Conservation (phyloP, 2,329 filamentous ascomycete species). For the Nannizzia gypsea region DNA sequence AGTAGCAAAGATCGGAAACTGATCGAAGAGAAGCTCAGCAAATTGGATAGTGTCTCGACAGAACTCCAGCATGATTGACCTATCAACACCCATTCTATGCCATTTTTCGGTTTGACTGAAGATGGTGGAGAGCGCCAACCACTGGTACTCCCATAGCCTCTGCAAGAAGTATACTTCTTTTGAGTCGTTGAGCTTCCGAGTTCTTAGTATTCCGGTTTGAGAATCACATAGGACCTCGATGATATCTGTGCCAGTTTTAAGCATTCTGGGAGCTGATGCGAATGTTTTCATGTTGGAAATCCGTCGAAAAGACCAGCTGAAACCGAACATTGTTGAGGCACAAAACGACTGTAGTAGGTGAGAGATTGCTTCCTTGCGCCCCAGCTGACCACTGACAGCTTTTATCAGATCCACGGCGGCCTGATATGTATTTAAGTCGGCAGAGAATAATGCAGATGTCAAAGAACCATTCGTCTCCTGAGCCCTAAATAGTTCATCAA, state of each 20-base stretch:
- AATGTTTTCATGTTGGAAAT: constrained; percentile 48
- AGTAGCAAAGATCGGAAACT: constrained; percentile 71
- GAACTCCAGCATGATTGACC: constrained; percentile 74
- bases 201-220: constrained; percentile 51
- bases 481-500: constrained; percentile 58
- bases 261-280: constrained; percentile 47
- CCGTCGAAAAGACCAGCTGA: constrained; percentile 45
- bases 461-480: constrained; percentile 59
- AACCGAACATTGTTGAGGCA: constrained; percentile 43
- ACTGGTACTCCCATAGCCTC: constrained; percentile 73
- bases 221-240: constrained; percentile 53
- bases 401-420: constrained; percentile 74
- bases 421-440: constrained; percentile 65
- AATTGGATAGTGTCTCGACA: constrained; percentile 93
- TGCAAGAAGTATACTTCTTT: constrained; percentile 56
- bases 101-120: constrained; percentile 75
- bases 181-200: constrained; percentile 42
- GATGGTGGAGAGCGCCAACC: constrained; percentile 67
- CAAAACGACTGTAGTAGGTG: constrained; percentile 49
- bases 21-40: constrained; percentile 70
- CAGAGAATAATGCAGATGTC: constrained; percentile 68
- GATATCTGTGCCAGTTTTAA: constrained; percentile 51
- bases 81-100: constrained; percentile 59
- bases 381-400: constrained; percentile 59
- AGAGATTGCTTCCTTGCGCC: constrained; percentile 48